Conservation (phyloP, 176 grass and related monocot genomes). For the Puya raimondii region DNA sequence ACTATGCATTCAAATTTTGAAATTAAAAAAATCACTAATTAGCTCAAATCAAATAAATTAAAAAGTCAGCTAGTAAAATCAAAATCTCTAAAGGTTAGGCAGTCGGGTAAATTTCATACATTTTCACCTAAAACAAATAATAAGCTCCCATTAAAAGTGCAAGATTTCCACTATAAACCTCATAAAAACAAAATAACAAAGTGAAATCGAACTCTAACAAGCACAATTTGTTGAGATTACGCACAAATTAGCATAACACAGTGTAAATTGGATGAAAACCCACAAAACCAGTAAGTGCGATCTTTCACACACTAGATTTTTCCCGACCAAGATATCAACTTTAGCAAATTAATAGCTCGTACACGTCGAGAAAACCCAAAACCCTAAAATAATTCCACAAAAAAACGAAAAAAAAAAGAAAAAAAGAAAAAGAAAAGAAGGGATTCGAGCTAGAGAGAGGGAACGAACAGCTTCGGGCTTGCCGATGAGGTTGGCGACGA, state of each 20-base stretch:
- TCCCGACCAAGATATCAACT: background rate
- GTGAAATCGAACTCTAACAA: no score
- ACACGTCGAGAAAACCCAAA: background rate
- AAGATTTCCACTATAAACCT: no score
- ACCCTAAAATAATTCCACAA: background rate
- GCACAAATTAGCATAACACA: background rate
- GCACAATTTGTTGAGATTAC: no score
- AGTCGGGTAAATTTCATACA: no score
- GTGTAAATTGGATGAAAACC: background rate
- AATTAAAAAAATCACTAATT: no score
- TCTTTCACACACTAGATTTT: background rate
- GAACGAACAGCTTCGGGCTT: constrained; percentile 65
- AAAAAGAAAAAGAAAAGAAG: background rate
- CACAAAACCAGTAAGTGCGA: background rate
- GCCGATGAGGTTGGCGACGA: constrained; percentile 62
- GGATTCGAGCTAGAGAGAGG: no score
- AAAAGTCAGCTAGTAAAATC: no score
- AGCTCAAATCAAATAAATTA: no score
- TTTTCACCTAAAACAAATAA: no score
- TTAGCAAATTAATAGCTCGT: background rate
- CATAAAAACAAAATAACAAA: background rate
- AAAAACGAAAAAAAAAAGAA: background rate
- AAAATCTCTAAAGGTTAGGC: no score
- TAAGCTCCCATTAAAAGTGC: no score
- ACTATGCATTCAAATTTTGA: no score